Evolutionary conservation across 768 basidiomycete species (phyloP).

Genomic region (Phlebiopsis gigantea): DNA sequence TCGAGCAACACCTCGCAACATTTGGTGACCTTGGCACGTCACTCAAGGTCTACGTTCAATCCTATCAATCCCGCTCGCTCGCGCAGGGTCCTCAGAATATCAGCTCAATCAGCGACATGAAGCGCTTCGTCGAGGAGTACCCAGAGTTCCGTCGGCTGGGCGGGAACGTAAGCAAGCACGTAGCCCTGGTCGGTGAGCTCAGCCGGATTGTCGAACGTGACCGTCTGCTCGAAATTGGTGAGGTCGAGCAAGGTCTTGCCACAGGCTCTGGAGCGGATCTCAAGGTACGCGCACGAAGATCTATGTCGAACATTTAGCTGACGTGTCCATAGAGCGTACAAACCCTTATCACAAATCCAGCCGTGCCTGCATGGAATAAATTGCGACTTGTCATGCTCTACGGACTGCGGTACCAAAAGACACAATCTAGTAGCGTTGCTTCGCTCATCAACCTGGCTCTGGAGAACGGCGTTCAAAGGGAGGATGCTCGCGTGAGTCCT

Average conservation of each 20-base stretch:
- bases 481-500: slow-evolving; percentile 63
- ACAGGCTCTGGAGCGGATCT: slow-evolving; percentile 89
- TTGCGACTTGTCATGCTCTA: slow-evolving; percentile 87
- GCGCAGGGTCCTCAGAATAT: slow-evolving; percentile 75
- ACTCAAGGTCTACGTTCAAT: slow-evolving; percentile 88
- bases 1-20: slow-evolving; percentile 83
- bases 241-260: slow-evolving; percentile 94
- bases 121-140: slow-evolving; percentile 95
- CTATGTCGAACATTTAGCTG: background rate
- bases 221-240: slow-evolving; percentile 83
- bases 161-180: slow-evolving; percentile 98
- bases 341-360: slow-evolving; percentile 61
- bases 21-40: slow-evolving; percentile 95
- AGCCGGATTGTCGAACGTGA: slow-evolving; percentile 85
- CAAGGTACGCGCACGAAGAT: slow-evolving; percentile 40
- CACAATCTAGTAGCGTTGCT: slow-evolving; percentile 75
- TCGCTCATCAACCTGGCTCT: slow-evolving; percentile 70
- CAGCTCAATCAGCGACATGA: slow-evolving; percentile 96
- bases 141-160: slow-evolving; percentile 96
- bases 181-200: slow-evolving; percentile 93
- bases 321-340: slow-evolving; percentile 63
- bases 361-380: slow-evolving; percentile 75
- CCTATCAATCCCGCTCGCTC: slow-evolving; percentile 82
- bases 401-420: slow-evolving; percentile 92
- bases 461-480: slow-evolving; percentile 67